Evolutionary conservation across 352 stramenopile species (phyloP).

Genomic region (Peronospora farinosa): DNA sequence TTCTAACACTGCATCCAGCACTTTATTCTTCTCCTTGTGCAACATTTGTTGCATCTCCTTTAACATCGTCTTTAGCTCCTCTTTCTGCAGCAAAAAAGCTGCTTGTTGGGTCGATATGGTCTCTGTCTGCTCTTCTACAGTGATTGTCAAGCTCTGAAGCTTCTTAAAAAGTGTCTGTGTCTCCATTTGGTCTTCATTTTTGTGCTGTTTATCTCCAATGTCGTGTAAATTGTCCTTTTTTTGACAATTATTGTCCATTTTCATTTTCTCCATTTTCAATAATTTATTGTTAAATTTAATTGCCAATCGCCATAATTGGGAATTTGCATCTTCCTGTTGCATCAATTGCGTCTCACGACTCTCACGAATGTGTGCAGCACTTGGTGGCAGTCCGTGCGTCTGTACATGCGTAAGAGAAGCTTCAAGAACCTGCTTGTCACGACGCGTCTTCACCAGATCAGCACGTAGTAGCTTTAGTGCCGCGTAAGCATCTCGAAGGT

Average conservation of each 20-base stretch:
- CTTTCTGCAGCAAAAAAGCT: conserved; percentile 18
- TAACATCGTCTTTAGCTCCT: conserved; percentile 20
- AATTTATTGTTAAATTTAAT: conserved; percentile 12
- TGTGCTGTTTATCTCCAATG: conserved; percentile 18
- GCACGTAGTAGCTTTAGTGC: conserved; percentile 40
- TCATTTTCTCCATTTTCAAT: conserved; percentile 9
- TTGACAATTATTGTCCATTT: conserved; percentile 13
- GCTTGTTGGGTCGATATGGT: conserved; percentile 17
- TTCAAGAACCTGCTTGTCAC: conserved; percentile 32
- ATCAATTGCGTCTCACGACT: conserved; percentile 24
- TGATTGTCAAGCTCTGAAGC: conserved; percentile 19
- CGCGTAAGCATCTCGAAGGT: conserved; percentile 46
- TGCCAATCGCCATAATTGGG: conserved; percentile 16
- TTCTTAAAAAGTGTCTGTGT: conserved; percentile 21
- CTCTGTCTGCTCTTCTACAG: conserved; percentile 22
- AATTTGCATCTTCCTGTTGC: conserved; percentile 23
- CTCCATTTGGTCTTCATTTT: conserved; percentile 11
- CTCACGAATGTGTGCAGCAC: conserved; percentile 18
- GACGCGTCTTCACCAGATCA: conserved; percentile 33
- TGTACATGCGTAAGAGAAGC: conserved; percentile 18
- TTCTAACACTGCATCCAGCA: conserved; percentile 14
- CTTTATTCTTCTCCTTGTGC: conserved; percentile 11
- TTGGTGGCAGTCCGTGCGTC: conserved; percentile 8
- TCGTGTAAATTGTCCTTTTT: conserved; percentile 11
- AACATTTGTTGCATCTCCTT: conserved; percentile 15